Percentiles rank a stretch among this genome's conserved stretches.
Evolutionary conservation across 2,329 filamentous ascomycete species (phyloP).

Genomic region (Trichoderma endophyticum): DNA sequence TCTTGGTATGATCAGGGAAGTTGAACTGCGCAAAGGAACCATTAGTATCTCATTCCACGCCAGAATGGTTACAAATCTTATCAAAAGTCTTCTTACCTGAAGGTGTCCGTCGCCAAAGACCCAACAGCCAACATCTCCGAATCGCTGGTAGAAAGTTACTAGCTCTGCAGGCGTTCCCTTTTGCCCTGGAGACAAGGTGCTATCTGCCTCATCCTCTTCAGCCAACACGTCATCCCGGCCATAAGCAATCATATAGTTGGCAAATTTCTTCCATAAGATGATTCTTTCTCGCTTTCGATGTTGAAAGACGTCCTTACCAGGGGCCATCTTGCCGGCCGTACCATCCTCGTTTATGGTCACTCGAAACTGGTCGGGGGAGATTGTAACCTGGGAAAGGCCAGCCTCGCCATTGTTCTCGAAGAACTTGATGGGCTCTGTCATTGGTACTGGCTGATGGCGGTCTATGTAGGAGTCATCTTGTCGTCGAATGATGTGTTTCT

Average conservation of each 20-base stretch:
- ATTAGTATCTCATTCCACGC: constrained; percentile 22
- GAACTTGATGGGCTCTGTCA: constrained; percentile 63
- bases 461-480: constrained; percentile 55
- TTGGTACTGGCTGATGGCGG: constrained; percentile 60
- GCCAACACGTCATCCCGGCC: constrained; percentile 61
- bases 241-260: constrained; percentile 71
- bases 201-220: constrained; percentile 44
- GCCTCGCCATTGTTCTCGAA: constrained; percentile 67
- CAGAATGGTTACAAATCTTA: neutral
- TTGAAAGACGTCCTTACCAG: constrained; percentile 63
- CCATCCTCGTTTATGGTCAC: constrained; percentile 55
- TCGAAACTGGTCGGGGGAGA: constrained; percentile 61
- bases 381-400: constrained; percentile 61
- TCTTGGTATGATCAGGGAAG: constrained; percentile 84
- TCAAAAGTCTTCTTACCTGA: constrained; percentile 48
- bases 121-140: constrained; percentile 79
- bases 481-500: constrained; percentile 64
- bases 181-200: constrained; percentile 38
- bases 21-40: constrained; percentile 59
- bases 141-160: constrained; percentile 77
- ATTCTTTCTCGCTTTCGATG: constrained; percentile 64
- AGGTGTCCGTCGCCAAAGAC: constrained; percentile 76
- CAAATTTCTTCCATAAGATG: constrained; percentile 70
- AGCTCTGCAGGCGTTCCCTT: constrained; percentile 49
- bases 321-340: constrained; percentile 57